Base-by-base conservation (phyloP, 371 early-diverging fungal species). In the Actinomucor elegans region DNA sequence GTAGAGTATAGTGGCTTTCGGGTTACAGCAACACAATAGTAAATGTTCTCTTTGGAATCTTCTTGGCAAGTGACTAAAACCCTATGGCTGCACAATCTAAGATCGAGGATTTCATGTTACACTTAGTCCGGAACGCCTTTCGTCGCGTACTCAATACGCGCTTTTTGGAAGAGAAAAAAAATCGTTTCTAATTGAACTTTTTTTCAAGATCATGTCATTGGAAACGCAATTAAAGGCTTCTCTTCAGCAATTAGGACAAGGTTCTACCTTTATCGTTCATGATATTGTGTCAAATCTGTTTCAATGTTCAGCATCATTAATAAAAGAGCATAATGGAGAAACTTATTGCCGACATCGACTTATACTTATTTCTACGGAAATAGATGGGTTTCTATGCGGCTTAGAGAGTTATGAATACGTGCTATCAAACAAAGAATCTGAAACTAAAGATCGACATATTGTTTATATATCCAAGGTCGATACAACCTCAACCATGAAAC, bases 381-480 rank as follows among this genome's bases (percentile, higher is more conserved):
- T 32, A 7, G 45, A 41, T 28, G 64, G 64, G 0, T 54, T 67
- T 29, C 43, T 72, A 1, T 66, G 67, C 35, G 73, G 73, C 2
- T 35, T 76, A 52, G 77, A 77, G 31, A 48, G 50, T 4, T 57
- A 66, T 27, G 71, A 77, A 38, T 77, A 73, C 24, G 55, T 38
- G 0, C 26, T 54, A 8, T 17, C 29, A 10, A 14, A 23, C 28
- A 18, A 59, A 8, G 58, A 58, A 1, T 42, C 42, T 5, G 42
- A 23, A 27, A 21, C n/a, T 28, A 10, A 21, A 20, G 43, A n/a
- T 26, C 28, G 20, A 37, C 58, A 10, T 7, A 33, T 56, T 28
- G 52, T 79, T 3, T 85, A 88, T 52, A 75, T 88, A 27, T 76
- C 78, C 41, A 88, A 88, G 52, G 73, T 88, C 23, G 88, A 88